Conservation (phyloP, 257 asterid genomes). For the Solanum etuberosum region DNA sequence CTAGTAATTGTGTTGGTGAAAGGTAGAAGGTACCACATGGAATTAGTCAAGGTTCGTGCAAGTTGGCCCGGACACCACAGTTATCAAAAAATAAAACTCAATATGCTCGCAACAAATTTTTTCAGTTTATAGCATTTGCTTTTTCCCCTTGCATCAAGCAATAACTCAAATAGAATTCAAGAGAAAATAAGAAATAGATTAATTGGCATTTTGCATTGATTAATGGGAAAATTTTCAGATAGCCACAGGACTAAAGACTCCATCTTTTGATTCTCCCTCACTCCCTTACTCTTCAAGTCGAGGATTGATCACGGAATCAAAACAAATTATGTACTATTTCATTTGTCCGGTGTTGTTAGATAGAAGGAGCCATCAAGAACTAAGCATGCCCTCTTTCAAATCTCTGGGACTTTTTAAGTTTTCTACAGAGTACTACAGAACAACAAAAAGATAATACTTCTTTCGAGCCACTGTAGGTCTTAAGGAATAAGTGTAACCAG, state of each 20-base stretch:
- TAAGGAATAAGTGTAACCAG: neutral
- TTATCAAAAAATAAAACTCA: neutral
- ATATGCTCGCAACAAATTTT: neutral
- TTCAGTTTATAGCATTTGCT: neutral
- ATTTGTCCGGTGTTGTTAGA: neutral
- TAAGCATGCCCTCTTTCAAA: neutral
- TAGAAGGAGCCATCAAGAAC: neutral
- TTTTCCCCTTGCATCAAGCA: neutral
- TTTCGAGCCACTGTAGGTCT: neutral
- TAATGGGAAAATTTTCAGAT: neutral
- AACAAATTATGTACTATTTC: neutral
- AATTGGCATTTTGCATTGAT: neutral
- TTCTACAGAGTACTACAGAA: neutral
- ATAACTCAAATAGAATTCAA: neutral
- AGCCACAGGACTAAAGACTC: neutral
- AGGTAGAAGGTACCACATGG: neutral
- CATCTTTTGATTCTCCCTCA: neutral
- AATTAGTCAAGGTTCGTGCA: neutral
- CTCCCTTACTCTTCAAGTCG: neutral
- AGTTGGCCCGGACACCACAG: neutral
- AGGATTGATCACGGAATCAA: neutral
- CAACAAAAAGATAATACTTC: neutral
- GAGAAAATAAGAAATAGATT: neutral
- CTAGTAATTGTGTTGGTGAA: neutral
- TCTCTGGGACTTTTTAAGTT: neutral